Base-by-base conservation (phyloP, 2,329 filamentous ascomycete species). In the Sarocladium oryzae region DNA sequence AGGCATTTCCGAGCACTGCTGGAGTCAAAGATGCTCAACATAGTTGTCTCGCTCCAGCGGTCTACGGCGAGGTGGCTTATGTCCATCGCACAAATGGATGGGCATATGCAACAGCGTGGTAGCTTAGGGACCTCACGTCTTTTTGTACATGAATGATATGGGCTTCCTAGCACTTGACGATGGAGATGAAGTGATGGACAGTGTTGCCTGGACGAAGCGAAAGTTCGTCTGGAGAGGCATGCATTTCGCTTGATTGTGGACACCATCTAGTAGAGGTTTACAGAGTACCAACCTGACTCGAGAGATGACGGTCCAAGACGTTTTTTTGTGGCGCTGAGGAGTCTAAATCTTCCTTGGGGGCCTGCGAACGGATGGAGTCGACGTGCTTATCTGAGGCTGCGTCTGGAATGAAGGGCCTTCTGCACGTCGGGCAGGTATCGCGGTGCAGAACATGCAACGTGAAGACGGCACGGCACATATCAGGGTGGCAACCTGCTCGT, bases 1-100 rank as follows among this genome's bases (percentile, higher is more conserved):
- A 26, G 45, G 51, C 45, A 50, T 50, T 50, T 50, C 51, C 45
- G 51, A 53, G 51, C 51, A 53, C 51, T 21, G 36, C 46, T 30
- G 37, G 33, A n/a, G 30, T 37, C 24, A 28, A 32, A 37, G 33
- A 49, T 16, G 18, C 3, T 13, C 46, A 32, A 37, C 3, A 26
- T 2, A 21, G 16, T 4, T 32, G 28, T 48, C 43, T 48, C 28
- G 21, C 43, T 32, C 43, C 28, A 21, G 24, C 8, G 43, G 43
- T 48, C 43, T 32, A 43, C 26, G 36, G 37, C 50, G 38, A 51
- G 16, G 28, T 48, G 20, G 43, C 28, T 4, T 18, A 6, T 30
- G 26, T 45, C 21, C 28, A 21, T 33, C n/a, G 16, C 6, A 20
- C 24, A 48, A 15, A 18, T 3, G n/a, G 16, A 20, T 32, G n/a